A percentile compares a stretch with the other conserved stretches of the same genome.
Evolutionary conservation across 169 alveolate genomes (phyloP).

Genomic region (Cryptosporidium canis): DNA sequence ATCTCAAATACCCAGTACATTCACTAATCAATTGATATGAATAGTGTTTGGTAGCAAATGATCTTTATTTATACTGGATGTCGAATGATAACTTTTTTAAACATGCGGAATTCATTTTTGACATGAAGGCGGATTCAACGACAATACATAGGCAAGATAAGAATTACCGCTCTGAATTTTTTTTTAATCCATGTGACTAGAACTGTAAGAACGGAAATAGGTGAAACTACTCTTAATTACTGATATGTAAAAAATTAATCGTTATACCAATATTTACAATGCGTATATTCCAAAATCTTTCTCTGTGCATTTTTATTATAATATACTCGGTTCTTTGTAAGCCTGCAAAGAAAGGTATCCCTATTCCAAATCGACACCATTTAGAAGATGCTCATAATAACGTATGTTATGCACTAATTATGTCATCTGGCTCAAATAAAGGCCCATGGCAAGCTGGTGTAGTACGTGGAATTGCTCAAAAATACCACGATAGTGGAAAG

Average conservation of each 20-base stretch:
- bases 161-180: constrained; percentile 51
- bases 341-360: constrained; percentile 16
- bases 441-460: constrained; percentile 74
- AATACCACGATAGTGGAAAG: constrained; percentile 46
- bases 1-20: too few species aligned
- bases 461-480: constrained; percentile 69
- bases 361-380: constrained; percentile 63
- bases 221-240: not conserved
- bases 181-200: constrained; percentile 26
- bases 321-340: not conserved
- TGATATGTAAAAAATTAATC: not conserved
- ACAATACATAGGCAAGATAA: constrained; percentile 54
- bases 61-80: too few species aligned
- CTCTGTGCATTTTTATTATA: not conserved
- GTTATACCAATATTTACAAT: not conserved
- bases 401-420: constrained; percentile 53
- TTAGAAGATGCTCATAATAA: constrained; percentile 64
- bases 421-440: constrained; percentile 68
- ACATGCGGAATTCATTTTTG: not conserved
- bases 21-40: too few species aligned
- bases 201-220: not conserved
- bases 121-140: constrained; percentile 58
- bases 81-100: not conserved
- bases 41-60: too few species aligned
- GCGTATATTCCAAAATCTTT: not conserved